Evolutionary conservation across 768 basidiomycete genomes (phyloP).

Genomic region (Trametes coccinea): DNA sequence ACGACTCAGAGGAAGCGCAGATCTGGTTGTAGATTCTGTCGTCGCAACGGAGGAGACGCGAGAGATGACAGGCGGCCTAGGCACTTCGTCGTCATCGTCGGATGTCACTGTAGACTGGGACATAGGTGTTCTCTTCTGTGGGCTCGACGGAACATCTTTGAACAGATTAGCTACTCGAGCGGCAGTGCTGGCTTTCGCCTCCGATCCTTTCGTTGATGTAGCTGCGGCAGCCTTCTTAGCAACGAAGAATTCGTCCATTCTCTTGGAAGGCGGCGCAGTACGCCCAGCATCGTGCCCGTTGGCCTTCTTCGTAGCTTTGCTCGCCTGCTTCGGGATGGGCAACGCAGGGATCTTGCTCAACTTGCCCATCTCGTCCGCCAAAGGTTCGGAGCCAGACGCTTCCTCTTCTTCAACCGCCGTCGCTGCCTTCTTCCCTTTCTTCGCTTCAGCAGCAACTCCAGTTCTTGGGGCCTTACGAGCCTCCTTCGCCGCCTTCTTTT

Average conservation of each 20-base stretch:
- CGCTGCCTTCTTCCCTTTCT: conserved; percentile 19
- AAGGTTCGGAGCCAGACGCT: background rate
- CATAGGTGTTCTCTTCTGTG: background rate
- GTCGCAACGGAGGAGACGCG: too few relatives aligned
- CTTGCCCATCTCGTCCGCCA: background rate
- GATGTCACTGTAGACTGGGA: background rate
- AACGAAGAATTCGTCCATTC: conserved; percentile 4
- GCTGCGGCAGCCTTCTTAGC: conserved; percentile 6
- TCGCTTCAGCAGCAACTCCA: conserved; percentile 10
- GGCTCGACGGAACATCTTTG: conserved; percentile 2
- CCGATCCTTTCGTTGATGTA: background rate
- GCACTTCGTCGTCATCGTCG: conserved; percentile 3
- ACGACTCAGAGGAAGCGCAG: background rate
- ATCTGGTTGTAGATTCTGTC: too few relatives aligned
- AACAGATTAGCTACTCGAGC: conserved; percentile 19
- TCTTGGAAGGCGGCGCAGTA: conserved; percentile 5
- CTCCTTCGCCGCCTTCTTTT: conserved; percentile 51
- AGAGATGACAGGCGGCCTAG: background rate
- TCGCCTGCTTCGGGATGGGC: background rate
- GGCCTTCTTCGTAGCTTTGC: background rate
- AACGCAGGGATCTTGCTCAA: background rate
- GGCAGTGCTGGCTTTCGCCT: background rate
- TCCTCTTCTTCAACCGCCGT: conserved; percentile 8
- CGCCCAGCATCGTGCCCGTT: background rate
- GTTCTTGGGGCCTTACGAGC: conserved; percentile 1